Base-by-base conservation (phyloP, 495 filamentous ascomycete genomes). In the Xylaria acuta region DNA sequence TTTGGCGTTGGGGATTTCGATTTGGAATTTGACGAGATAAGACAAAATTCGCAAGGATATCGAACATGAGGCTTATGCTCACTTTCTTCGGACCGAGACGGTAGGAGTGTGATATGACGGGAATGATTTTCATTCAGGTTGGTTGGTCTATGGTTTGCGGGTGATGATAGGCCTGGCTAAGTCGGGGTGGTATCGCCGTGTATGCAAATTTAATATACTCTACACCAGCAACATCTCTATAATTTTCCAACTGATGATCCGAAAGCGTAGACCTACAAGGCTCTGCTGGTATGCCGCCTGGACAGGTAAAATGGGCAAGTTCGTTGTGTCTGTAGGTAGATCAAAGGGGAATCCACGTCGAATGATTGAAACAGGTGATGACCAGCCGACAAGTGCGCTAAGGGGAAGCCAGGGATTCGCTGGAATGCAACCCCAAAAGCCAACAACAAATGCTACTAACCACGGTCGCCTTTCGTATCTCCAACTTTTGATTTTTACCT, bases 1-100 rank as follows among this genome's bases (percentile, higher is more conserved):
- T 70, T 63, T 51, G 68, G 58, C 58, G 56, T 70, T 63, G 56
- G 68, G 68, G 68, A 49, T 53, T 40, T 54, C 25, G 41, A 36
- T 63, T 70, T 64, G 32, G 58, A 49, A 41, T 32, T 56, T 45
- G 14, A 30, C 16, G 58, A 54, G n/a, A 45, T 47, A 41, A 49
- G 58, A 60, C 38, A 60, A 69, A 30, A 30, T 63, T 70, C 16
- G 27, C 43, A 51, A 60, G 32, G 58, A 41, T 53, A 47, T 49
- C 14, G 30, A 18, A 32, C 58, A 22, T 40, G n/a, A 1, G 38
- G 8, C n/a, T 25, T 38, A 22, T 56, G 41, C 56, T 62, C 41
- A 54, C 53, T 60, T 47, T 47, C 25, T 69, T 62, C 38, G 30
- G 43, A 25, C 45, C 22, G n/a, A 40, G 56, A 51, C 22, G 27